Evolutionary conservation across 1,284 basidiomycete species (phyloP).

Genomic region (Boletellus dicymbophilus): DNA sequence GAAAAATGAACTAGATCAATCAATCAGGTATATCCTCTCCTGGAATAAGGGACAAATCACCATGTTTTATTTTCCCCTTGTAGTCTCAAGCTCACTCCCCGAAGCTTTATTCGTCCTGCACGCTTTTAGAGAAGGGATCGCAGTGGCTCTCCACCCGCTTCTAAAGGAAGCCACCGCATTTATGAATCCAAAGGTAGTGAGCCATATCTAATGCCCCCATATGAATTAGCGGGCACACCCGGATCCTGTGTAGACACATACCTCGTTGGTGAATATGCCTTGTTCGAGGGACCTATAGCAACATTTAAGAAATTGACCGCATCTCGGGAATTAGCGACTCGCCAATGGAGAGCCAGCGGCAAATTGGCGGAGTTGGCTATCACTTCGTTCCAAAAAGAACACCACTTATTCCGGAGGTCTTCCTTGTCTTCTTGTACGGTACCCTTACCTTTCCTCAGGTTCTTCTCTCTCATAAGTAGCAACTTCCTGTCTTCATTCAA

Average conservation of each 20-base stretch:
- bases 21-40: neutral
- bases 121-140: constrained; percentile 38
- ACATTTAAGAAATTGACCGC: constrained; percentile 1
- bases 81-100: constrained; percentile 6
- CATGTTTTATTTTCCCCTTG: constrained; percentile 11
- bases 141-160: constrained; percentile 75
- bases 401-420: constrained; percentile 62
- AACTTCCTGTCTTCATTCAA: constrained; percentile 66
- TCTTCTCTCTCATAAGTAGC: constrained; percentile 52
- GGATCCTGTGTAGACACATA: constrained; percentile 31
- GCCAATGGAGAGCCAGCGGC: constrained; percentile 86
- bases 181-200: constrained; percentile 61
- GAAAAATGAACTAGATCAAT: neutral
- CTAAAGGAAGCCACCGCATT: constrained; percentile 68
- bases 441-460: constrained; percentile 59
- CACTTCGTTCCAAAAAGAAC: constrained; percentile 72
- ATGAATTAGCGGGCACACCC: neutral
- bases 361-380: constrained; percentile 76
- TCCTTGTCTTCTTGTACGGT: constrained; percentile 50
- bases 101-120: neutral
- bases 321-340: constrained; percentile 26
- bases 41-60: neutral
- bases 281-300: constrained; percentile 62
- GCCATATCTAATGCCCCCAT: constrained; percentile 49
- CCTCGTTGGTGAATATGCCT: constrained; percentile 67